phyloP scores from a whole-genome alignment of 2,329 filamentous ascomycete species.

The Hymenoscyphus fructigenus region DNA sequence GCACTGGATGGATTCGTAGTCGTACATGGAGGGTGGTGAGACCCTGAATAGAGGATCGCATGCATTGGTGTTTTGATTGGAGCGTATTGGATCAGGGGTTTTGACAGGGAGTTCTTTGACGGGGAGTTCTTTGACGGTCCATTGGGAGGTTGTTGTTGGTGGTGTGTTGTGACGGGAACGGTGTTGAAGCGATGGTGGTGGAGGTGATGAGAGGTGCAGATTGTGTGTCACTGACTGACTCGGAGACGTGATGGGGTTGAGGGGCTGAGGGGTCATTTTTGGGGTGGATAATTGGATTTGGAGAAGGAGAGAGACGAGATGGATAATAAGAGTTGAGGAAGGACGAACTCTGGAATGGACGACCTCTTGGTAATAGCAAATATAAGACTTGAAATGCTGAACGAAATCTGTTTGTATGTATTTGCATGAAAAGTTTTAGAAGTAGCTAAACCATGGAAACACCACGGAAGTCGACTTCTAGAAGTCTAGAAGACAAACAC shows the following conservation, averaged over 20 bases:
- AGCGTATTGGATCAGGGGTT: background rate
- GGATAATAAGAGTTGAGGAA: too few relatives aligned
- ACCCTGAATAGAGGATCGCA: background rate
- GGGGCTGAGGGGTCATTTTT: background rate
- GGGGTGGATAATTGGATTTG: too few relatives aligned
- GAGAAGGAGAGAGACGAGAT: too few relatives aligned
- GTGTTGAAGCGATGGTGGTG: background rate
- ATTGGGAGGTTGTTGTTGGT: background rate
- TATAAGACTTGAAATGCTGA: too few relatives aligned
- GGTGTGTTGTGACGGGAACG: background rate
- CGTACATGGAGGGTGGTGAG: background rate
- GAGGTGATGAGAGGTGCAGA: background rate
- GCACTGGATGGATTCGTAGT: background rate
- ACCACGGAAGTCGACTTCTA: too few relatives aligned
- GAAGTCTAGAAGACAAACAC: too few relatives aligned
- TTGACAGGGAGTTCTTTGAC: background rate
- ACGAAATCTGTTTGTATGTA: too few relatives aligned
- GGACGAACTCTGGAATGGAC: too few relatives aligned
- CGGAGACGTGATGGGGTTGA: background rate
- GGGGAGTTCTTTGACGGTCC: background rate
- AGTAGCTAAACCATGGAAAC: too few relatives aligned
- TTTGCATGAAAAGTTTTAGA: too few relatives aligned
- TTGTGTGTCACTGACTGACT: background rate
- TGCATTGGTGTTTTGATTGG: background rate
- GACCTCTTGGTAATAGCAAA: too few relatives aligned